Percentiles rank a stretch among this genome's conserved stretches.
These are phyloP conservation scores for Cyberlindnera xylosilytica DNA, from an alignment of 805 yeast genomes.

Conservation along the genomic window DNA sequence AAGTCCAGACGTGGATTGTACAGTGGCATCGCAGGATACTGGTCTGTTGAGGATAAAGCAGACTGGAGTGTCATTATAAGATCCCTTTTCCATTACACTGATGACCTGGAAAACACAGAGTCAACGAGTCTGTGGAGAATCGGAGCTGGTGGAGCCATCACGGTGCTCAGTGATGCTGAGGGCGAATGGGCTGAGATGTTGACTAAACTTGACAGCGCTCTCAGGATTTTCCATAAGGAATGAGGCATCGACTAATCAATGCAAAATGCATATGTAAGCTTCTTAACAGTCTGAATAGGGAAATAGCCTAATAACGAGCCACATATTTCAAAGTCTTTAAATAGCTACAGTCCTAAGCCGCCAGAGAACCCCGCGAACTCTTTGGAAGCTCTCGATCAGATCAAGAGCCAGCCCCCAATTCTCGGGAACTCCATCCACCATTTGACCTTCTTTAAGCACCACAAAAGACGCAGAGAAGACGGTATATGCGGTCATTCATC, in stretches of 20 bases:
- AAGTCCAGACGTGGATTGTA: slow-evolving; percentile 66
- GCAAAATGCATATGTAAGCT: too few relatives aligned
- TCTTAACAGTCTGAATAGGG: too few relatives aligned
- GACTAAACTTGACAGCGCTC: slow-evolving; percentile 73
- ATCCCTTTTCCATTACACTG: slow-evolving; percentile 65
- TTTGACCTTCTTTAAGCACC: not conserved
- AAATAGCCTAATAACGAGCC: too few relatives aligned
- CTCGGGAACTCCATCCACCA: not conserved
- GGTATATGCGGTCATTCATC: slow-evolving; percentile 37
- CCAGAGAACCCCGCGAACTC: too few relatives aligned
- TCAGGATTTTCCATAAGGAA: slow-evolving; percentile 26
- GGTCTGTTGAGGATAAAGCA: slow-evolving; percentile 82
- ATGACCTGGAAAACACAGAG: slow-evolving; percentile 35
- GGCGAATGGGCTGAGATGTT: slow-evolving; percentile 94
- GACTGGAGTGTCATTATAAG: slow-evolving; percentile 97
- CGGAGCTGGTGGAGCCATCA: slow-evolving; percentile 99
- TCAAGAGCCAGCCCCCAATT: too few relatives aligned
- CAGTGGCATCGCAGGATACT: slow-evolving; percentile 94
- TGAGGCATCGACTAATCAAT: too few relatives aligned
- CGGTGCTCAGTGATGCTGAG: slow-evolving; percentile 75
- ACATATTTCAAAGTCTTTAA: too few relatives aligned
- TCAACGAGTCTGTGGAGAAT: slow-evolving; percentile 60
- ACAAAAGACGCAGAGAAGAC: not conserved
- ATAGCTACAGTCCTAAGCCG: too few relatives aligned
- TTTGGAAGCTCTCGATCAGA: too few relatives aligned